These are phyloP conservation scores for Capniomyces stellatus DNA, from an alignment of 371 early-diverging fungal species.

Conservation along the genomic window DNA sequence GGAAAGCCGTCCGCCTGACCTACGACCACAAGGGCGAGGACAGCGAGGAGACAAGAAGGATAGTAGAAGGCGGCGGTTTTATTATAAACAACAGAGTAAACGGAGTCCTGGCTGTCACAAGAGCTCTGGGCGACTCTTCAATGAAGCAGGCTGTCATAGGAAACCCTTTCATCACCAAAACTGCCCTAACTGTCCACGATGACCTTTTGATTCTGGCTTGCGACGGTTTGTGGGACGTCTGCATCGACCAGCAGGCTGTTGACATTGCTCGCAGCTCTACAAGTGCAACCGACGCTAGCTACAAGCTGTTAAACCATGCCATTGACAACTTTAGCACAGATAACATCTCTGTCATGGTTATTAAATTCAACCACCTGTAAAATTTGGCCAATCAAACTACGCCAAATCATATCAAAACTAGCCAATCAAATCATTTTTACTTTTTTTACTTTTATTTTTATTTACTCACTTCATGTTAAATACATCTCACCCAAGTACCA, in stretches of 20 bases:
- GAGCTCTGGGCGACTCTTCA: constrained; percentile 84
- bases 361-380: constrained; percentile 26
- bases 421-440: too few relatives aligned
- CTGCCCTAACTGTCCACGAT: constrained; percentile 49
- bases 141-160: constrained; percentile 94
- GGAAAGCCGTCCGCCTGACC: constrained; percentile 70
- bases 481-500: too few relatives aligned
- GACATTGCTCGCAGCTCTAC: constrained; percentile 54
- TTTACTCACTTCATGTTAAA: too few relatives aligned
- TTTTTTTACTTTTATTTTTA: too few relatives aligned
- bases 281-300: constrained; percentile 67
- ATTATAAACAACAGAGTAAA: constrained; percentile 96
- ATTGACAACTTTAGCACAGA: constrained; percentile 82
- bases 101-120: constrained; percentile 91
- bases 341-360: constrained; percentile 78
- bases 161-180: constrained; percentile 84
- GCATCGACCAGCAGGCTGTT: constrained; percentile 86
- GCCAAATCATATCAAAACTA: too few relatives aligned
- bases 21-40: constrained; percentile 97
- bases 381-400: too few relatives aligned
- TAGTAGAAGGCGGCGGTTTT: constrained; percentile 84
- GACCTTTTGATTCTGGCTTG: constrained; percentile 84
- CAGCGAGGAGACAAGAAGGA: constrained; percentile 64
- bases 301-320: constrained; percentile 67
- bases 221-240: constrained; percentile 99